Evolutionary conservation across 129 eudicot genomes (phyloP), one percentile per base, ranked within the genome.

Genomic region (Lactuca sativa): DNA sequence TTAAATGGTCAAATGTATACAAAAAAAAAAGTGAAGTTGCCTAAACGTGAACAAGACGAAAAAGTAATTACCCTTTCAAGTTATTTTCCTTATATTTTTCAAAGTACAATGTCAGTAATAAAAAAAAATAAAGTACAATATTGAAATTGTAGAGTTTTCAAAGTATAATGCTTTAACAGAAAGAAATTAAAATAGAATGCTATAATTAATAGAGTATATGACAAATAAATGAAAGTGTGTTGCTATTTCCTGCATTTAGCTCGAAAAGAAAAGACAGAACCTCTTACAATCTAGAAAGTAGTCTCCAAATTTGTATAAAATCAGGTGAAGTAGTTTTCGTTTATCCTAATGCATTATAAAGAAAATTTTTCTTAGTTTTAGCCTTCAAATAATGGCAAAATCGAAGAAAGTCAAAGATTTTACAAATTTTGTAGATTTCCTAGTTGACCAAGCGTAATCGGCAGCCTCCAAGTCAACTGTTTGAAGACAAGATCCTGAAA

Each of bases 401-500:
- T 36, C 6, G 17, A 13, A 60, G 4, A 65, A 56, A 54, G 54
- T 60, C 9, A 62, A 64, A 10, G 38, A 54, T 10, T 88, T 78
- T 84, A 92, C 96, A 92, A 82, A 72, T 92, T 84, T 69, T 70
- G 81, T 64, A 92, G 69, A 56, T 77, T 89, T 69, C 59, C 71
- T 62, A 92, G 78, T 36, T 71, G 77, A 71, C 95, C 85, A 62
- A 92, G 71, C 25, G 90, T 53, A 6, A 66, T 25, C 44, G 98
- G 98, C 77, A 92, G 78, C 67, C 73, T 71, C 36, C 98, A 96
- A 3, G 76, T 60, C 34, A 92, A 75, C 66, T 61, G 86, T 92
- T 92, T 60, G 98, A 92, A 25, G 98, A 92, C 70, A 92, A 59
- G 36, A 86, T 82, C 83, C 98, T 92, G 86, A 67, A 60, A 65